Percentiles rank a stretch among this genome's conserved stretches.
Evolutionary conservation across 2,329 filamentous ascomycete genomes (phyloP).

Genomic region (Pyrenochaeta sp.): DNA sequence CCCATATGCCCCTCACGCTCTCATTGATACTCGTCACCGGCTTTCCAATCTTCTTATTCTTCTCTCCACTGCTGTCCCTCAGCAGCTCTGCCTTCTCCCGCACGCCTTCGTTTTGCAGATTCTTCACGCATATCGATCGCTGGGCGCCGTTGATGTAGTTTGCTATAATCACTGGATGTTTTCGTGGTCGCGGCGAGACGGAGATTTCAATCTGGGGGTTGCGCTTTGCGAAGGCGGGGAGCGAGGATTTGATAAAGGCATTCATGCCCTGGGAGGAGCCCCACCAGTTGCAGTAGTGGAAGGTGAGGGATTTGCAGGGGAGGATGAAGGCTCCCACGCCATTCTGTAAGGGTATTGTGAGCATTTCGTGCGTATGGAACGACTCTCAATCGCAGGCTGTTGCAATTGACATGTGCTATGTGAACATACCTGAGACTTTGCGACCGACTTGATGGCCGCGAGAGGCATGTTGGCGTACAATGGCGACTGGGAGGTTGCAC

Average conservation of each 20-base stretch:
- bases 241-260: constrained; percentile 79
- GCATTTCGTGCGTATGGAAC: background rate
- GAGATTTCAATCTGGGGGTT: constrained; percentile 92
- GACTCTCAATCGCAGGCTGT: background rate
- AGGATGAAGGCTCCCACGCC: constrained; percentile 96
- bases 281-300: constrained; percentile 97
- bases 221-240: constrained; percentile 78
- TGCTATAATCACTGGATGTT: constrained; percentile 88
- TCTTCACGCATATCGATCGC: constrained; percentile 88
- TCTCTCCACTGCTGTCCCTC: constrained; percentile 78
- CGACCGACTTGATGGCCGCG: constrained; percentile 61
- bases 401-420: rapidly evolving
- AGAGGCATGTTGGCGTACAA: constrained; percentile 55
- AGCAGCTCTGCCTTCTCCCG: constrained; percentile 79
- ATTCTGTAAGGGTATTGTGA: constrained; percentile 68
- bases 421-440: constrained; percentile 63
- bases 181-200: constrained; percentile 87
- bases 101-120: constrained; percentile 81
- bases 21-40: constrained; percentile 69
- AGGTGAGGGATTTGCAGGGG: constrained; percentile 94
- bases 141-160: constrained; percentile 91
- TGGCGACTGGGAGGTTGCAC: constrained; percentile 15
- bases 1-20: constrained; percentile 72
- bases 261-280: constrained; percentile 96
- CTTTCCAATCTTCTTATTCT: constrained; percentile 68